phyloP scores from a whole-genome alignment of 176 grass and related monocot species.

The Avena sativa region DNA sequence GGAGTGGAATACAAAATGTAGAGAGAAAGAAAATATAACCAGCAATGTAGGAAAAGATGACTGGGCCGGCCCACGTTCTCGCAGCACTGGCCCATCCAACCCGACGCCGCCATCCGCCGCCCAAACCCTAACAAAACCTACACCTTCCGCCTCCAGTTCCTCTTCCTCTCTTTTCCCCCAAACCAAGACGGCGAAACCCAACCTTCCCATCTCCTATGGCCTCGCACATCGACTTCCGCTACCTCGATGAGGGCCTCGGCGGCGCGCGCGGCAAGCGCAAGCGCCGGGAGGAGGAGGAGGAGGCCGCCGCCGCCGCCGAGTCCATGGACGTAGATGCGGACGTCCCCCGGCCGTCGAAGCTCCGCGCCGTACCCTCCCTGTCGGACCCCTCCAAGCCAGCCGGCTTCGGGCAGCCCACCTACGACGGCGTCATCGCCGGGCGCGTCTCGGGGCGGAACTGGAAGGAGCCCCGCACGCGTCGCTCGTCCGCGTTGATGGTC shows the following conservation, averaged over 20 bases:
- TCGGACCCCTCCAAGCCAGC: constrained; percentile 82
- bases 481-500: constrained; percentile 68
- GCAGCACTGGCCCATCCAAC: constrained; percentile 20
- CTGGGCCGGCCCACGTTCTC: not conserved
- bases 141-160: not conserved
- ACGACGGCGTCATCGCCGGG: constrained; percentile 87
- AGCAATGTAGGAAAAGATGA: not conserved
- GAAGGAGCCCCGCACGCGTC: constrained; percentile 80
- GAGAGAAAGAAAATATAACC: not conserved
- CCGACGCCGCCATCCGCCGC: not conserved
- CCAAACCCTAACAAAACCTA: constrained; percentile 66
- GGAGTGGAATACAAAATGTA: no score
- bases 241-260: constrained; percentile 92
- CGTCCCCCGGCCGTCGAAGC: constrained; percentile 61
- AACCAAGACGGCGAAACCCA: not conserved
- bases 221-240: constrained; percentile 84
- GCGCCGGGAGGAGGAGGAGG: constrained; percentile 46
- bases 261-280: constrained; percentile 85
- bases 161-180: not conserved
- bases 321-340: constrained; percentile 73
- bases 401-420: constrained; percentile 78
- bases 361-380: constrained; percentile 65
- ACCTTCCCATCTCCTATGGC: constrained; percentile 58
- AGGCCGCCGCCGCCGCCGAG: constrained; percentile 37
- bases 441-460: constrained; percentile 81